Conservation (phyloP, 1,284 basidiomycete species). For the Cystobasidium sp. region DNA sequence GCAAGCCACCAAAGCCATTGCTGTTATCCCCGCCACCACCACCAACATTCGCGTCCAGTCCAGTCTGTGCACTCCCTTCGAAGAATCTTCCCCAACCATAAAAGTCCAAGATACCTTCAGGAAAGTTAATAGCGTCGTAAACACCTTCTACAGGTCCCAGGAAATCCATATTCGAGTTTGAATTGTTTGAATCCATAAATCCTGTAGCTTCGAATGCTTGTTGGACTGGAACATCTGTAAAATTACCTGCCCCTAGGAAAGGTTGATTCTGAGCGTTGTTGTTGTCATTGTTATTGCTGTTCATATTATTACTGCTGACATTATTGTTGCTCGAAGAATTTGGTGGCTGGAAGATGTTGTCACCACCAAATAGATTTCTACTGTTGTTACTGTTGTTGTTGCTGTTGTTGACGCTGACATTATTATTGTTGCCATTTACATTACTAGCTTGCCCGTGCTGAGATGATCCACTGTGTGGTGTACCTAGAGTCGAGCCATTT, state of each 20-base stretch:
- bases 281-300: background rate
- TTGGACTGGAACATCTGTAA: conserved; percentile 33
- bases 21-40: background rate
- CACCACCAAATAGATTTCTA: background rate
- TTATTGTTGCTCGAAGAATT: too few relatives aligned
- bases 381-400: conserved; percentile 2
- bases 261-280: conserved; percentile 10
- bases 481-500: conserved; percentile 14
- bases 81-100: conserved; percentile 37
- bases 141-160: conserved; percentile 41
- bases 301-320: background rate
- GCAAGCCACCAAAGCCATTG: background rate
- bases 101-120: conserved; percentile 42
- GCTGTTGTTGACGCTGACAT: background rate
- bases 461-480: conserved; percentile 18
- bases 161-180: conserved; percentile 27
- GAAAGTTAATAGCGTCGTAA: conserved; percentile 43
- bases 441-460: conserved; percentile 6
- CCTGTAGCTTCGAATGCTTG: conserved; percentile 43
- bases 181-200: conserved; percentile 34
- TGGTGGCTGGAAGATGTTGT: background rate
- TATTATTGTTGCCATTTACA: conserved; percentile 1
- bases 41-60: too few relatives aligned
- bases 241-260: conserved; percentile 7
- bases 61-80: background rate